Evolutionary conservation across 2,329 filamentous ascomycete genomes (phyloP).

Genomic region (Ascochyta clinopodiicola): DNA sequence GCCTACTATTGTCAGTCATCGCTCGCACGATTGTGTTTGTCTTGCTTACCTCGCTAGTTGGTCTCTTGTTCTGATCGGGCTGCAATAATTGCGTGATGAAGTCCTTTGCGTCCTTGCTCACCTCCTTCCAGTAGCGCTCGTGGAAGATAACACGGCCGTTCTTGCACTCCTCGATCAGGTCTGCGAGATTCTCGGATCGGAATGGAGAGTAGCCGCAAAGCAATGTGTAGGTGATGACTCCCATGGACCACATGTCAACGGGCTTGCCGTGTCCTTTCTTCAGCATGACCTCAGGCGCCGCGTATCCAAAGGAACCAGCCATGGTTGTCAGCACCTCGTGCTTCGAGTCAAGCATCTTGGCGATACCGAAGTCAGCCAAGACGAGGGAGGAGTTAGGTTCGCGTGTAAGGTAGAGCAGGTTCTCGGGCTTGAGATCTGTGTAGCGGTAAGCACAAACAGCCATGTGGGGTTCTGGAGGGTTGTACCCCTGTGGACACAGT

Average conservation of each 20-base stretch:
- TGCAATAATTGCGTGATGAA: conserved; percentile 87
- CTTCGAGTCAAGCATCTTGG: conserved; percentile 92
- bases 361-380: conserved; percentile 96
- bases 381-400: conserved; percentile 83
- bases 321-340: conserved; percentile 95
- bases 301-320: conserved; percentile 98
- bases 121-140: conserved; percentile 97
- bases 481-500: conserved; percentile 92
- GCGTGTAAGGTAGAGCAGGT: conserved; percentile 88
- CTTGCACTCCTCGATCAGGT: conserved; percentile 93
- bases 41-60: conserved; percentile 71
- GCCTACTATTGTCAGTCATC: conserved; percentile 57
- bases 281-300: conserved; percentile 96
- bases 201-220: conserved; percentile 98
- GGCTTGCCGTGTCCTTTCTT: conserved; percentile 97
- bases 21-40: not conserved
- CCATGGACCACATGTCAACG: conserved; percentile 99
- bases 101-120: conserved; percentile 92
- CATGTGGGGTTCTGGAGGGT: not conserved
- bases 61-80: conserved; percentile 76
- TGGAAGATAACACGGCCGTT: conserved; percentile 88
- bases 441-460: conserved; percentile 26
- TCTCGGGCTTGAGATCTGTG: conserved; percentile 94
- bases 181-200: conserved; percentile 89
- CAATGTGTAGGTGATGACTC: conserved; percentile 97